These are phyloP conservation scores for Pythium utonaiense DNA, from an alignment of 352 stramenopile genomes.

Conservation along the genomic window DNA sequence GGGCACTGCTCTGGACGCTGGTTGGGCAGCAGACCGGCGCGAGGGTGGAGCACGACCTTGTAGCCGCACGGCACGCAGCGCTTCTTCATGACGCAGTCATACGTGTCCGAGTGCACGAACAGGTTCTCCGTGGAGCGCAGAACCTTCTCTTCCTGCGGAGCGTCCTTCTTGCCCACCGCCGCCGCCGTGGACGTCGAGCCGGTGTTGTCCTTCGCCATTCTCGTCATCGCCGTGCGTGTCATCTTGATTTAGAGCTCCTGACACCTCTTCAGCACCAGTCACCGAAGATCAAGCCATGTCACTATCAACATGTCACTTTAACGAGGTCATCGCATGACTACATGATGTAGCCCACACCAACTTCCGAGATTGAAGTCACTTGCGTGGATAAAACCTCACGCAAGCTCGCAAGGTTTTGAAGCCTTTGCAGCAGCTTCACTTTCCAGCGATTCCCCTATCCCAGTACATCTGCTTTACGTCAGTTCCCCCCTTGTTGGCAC, in stretches of 20 bases:
- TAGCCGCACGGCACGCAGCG: conserved; percentile 85
- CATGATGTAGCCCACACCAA: background rate
- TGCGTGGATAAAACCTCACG: conserved; percentile 14
- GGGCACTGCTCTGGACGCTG: conserved; percentile 75
- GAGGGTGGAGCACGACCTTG: conserved; percentile 74
- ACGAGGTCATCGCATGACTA: too few species aligned
- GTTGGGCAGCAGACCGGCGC: conserved; percentile 56
- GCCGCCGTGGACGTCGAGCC: background rate
- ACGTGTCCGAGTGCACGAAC: conserved; percentile 61
- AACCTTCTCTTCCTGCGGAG: background rate
- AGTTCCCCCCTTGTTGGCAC: conserved; percentile 1
- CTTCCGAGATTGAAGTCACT: conserved; percentile 14
- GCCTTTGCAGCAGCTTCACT: background rate
- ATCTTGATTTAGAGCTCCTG: background rate
- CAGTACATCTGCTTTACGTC: conserved; percentile 11
- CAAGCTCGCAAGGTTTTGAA: conserved; percentile 5
- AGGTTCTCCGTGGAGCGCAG: conserved; percentile 52
- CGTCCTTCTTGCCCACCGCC: background rate
- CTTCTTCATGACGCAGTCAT: conserved; percentile 56
- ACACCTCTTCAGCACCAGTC: conserved; percentile 16
- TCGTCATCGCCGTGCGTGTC: conserved; percentile 1
- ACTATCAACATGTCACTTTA: conserved; percentile 13
- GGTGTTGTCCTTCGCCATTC: conserved; percentile 3
- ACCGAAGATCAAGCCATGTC: conserved; percentile 23
- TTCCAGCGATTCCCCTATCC: background rate